phyloP scores from a whole-genome alignment of 1,284 basidiomycete genomes.

The Termitomyces sp. region DNA sequence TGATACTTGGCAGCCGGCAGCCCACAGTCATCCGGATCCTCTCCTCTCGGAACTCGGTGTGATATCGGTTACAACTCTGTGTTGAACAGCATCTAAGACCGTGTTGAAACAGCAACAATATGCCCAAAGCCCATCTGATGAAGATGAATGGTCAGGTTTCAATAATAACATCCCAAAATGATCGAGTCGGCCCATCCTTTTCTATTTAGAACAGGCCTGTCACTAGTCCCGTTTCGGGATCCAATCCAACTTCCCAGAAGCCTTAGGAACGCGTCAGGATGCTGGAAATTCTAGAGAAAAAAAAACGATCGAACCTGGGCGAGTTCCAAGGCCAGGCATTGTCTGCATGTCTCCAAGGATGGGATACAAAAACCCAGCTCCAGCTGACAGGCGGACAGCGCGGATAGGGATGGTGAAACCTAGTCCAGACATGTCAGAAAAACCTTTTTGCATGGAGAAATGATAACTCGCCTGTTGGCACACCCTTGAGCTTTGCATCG shows the following conservation, averaged over 20 bases:
- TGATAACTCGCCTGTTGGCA: slow-evolving; percentile 55
- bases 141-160: slow-evolving; percentile 7
- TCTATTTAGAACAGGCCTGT: slow-evolving; percentile 65
- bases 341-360: slow-evolving; percentile 94
- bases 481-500: slow-evolving; percentile 88
- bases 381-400: slow-evolving; percentile 84
- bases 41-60: slow-evolving; percentile 3
- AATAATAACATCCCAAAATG: slow-evolving; percentile 11
- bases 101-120: slow-evolving; percentile 8
- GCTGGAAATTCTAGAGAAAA: not conserved
- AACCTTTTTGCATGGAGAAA: slow-evolving; percentile 15
- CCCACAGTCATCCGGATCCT: slow-evolving; percentile 1
- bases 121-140: slow-evolving; percentile 8
- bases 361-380: slow-evolving; percentile 95
- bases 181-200: not conserved
- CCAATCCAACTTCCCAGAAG: slow-evolving; percentile 85
- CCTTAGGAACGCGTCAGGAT: slow-evolving; percentile 38
- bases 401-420: slow-evolving; percentile 94
- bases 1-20: not conserved
- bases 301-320: slow-evolving; percentile 69
- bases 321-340: slow-evolving; percentile 94
- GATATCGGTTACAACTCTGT: slow-evolving; percentile 11
- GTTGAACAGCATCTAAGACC: slow-evolving; percentile 15
- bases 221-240: slow-evolving; percentile 65
- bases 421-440: slow-evolving; percentile 18